phyloP scores from a whole-genome alignment of 2,329 filamentous ascomycete genomes.

The Verticillium nubilum region DNA sequence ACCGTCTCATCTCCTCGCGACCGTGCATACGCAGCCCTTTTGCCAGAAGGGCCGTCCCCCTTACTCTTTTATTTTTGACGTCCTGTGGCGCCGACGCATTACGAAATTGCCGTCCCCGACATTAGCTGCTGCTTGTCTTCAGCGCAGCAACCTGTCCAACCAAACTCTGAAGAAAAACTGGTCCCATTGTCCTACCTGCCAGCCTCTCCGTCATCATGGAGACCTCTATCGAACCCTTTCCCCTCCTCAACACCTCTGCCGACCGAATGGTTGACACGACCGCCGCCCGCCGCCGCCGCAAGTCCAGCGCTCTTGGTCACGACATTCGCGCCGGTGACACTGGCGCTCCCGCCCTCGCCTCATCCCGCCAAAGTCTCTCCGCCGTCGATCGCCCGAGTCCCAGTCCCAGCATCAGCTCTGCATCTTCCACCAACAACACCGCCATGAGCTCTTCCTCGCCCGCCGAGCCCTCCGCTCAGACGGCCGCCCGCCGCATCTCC shows the following conservation, averaged over 20 bases:
- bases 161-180: not conserved
- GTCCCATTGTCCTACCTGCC: not conserved
- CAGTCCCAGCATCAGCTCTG: not conserved
- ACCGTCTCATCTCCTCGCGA: too few species aligned
- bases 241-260: constrained; percentile 44
- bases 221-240: constrained; percentile 44
- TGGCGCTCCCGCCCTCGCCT: constrained; percentile 48
- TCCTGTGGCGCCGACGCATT: too few species aligned
- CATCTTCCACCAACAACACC: not conserved
- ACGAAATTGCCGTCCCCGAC: too few species aligned
- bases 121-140: too few species aligned
- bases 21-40: too few species aligned
- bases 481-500: constrained; percentile 34
- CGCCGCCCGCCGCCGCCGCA: constrained; percentile 41
- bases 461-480: not conserved
- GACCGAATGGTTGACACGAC: constrained; percentile 28
- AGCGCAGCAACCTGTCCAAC: too few species aligned
- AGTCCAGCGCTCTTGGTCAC: constrained; percentile 49
- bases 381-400: constrained; percentile 1
- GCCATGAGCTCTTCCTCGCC: not conserved
- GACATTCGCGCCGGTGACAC: constrained; percentile 51
- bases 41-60: too few species aligned
- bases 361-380: constrained; percentile 21
- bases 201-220: not conserved
- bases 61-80: too few species aligned